A percentile compares a stretch with the other conserved stretches of the same genome.
phyloP scores from a whole-genome alignment of 73 alveolate genomes.

The Paramecium primaurelia region DNA sequence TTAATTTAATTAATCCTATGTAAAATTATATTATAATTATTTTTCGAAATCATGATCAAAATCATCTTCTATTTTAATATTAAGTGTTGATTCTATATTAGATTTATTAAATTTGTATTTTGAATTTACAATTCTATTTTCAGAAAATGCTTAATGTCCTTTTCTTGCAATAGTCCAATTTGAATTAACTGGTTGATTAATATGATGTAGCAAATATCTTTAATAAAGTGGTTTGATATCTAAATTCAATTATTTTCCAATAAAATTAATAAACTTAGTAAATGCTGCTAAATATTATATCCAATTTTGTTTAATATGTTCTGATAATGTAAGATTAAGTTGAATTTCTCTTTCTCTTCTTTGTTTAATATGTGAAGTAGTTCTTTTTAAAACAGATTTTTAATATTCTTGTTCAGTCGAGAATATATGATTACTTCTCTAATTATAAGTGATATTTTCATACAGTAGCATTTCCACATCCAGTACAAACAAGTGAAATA shows the following conservation, averaged over 20 bases:
- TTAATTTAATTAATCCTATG: neutral
- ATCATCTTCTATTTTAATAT: neutral
- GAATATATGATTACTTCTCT: slow-evolving; percentile 25
- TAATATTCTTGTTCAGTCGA: slow-evolving; percentile 13
- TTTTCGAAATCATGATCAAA: slow-evolving; percentile 14
- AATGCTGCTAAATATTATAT: neutral
- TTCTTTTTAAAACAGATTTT: neutral
- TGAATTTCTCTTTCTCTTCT: neutral
- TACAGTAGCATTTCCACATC: slow-evolving; percentile 42
- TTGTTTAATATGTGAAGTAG: neutral
- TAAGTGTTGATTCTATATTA: neutral
- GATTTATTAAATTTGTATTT: neutral
- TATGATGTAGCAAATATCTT: neutral
- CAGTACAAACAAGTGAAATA: slow-evolving; percentile 9
- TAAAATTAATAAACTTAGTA: neutral
- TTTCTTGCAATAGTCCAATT: slow-evolving; percentile 20
- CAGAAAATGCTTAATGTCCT: neutral
- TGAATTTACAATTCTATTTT: neutral
- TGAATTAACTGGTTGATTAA: neutral
- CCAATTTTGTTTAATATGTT: neutral
- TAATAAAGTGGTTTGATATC: neutral
- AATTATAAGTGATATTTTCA: neutral
- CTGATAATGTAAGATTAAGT: neutral
- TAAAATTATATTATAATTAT: neutral
- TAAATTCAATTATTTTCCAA: neutral